Evolutionary conservation across 345 rosid species (phyloP), one percentile per base, ranked within the genome.

Genomic region (Microcos paniculata): DNA sequence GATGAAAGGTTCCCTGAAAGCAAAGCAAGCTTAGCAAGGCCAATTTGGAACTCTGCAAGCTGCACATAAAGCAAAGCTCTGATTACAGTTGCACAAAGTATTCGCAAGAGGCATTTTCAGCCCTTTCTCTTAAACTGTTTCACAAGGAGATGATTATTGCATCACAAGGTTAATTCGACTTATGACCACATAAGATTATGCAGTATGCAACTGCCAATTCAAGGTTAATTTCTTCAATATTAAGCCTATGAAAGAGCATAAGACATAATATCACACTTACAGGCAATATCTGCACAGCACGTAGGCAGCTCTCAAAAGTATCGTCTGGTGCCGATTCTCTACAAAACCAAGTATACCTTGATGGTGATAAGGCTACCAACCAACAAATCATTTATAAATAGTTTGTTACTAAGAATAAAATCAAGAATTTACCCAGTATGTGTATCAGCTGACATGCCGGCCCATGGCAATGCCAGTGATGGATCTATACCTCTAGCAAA

Each of bases 401-500:
- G 3, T 67, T 24, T 61, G 67, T 62, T 73, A 63, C 68, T 31
- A 59, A 30, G 59, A 73, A 75, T 42, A 62, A 66, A 63, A 70
- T 62, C n/a, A 70, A 72, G 23, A 30, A 76, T 77, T 59, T 83
- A 92, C 99, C 96, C 82, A 78, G 88, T 81, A 83, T 76, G 66
- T 63, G 78, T 62, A 85, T 92, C 97, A 79, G 96, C 97, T 73
- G 99, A 87, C 95, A 90, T 87, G 84, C 98, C 99, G 15, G 97
- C 97, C 99, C 99, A 96, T 65, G 98, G 97, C 74, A 93, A 83
- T 33, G 98, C 91, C 82, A 96, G 92, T 13, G 94, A 91, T 84
- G 99, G 97, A 88, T 96, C 97, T 79, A 93, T 86, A 77, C 99
- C 94, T 90, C 99, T 92, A 74, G 97, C 94, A 85, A 81, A 87